Evolutionary conservation across 1,284 basidiomycete genomes (phyloP).

Genomic region (Cystobasidium pallidum): DNA sequence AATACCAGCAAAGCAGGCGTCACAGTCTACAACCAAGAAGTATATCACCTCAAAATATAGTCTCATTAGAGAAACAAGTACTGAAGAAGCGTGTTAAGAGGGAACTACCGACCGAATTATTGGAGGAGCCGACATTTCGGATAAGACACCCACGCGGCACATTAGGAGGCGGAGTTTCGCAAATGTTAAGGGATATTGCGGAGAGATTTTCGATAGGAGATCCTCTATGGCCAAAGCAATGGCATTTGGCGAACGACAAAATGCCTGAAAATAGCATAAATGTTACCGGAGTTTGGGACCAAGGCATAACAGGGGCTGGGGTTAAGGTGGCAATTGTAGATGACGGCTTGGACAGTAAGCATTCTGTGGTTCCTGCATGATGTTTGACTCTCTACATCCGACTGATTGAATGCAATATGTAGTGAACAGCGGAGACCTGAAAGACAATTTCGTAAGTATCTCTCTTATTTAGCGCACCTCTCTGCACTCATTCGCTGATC

Average conservation of each 20-base stretch:
- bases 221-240: slow-evolving; percentile 84
- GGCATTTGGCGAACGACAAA: slow-evolving; percentile 85
- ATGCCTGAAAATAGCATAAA: slow-evolving; percentile 80
- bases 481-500: no score
- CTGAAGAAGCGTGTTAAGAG: slow-evolving; percentile 51
- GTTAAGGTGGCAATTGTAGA: slow-evolving; percentile 89
- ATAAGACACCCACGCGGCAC: slow-evolving; percentile 38
- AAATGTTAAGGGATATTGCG: slow-evolving; percentile 52
- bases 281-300: slow-evolving; percentile 77
- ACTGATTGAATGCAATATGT: neutral
- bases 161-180: slow-evolving; percentile 29
- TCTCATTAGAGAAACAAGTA: slow-evolving; percentile 51
- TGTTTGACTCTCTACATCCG: neutral
- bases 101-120: slow-evolving; percentile 33
- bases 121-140: neutral
- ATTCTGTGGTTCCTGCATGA: no score
- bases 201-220: slow-evolving; percentile 71
- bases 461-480: no score
- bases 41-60: slow-evolving; percentile 21
- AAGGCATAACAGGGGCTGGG: slow-evolving; percentile 82
- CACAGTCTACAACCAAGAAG: slow-evolving; percentile 4
- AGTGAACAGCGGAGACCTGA: slow-evolving; percentile 67
- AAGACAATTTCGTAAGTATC: slow-evolving; percentile 81
- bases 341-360: slow-evolving; percentile 86
- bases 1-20: slow-evolving; percentile 3